A percentile compares a stretch with the other conserved stretches of the same genome.
Evolutionary conservation across 202 grass and related monocot genomes (phyloP).

Genomic region (Zizania palustris): DNA sequence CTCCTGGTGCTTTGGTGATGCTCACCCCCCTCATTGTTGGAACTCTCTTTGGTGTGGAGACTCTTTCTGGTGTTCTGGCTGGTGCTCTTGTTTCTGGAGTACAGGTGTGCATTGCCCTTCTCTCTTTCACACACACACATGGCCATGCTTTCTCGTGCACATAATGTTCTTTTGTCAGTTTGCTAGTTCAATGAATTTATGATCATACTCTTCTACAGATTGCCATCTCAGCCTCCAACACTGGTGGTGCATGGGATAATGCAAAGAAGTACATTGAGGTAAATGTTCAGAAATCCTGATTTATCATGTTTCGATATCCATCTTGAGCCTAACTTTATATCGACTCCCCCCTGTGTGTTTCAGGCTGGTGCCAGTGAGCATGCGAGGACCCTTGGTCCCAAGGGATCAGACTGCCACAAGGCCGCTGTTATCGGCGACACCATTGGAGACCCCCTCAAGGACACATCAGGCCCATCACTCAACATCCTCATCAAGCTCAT

Average conservation of each 20-base stretch:
- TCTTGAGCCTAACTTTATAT: not conserved
- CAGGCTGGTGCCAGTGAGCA: slow-evolving; percentile 85
- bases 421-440: slow-evolving; percentile 93
- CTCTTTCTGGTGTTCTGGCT: slow-evolving; percentile 86
- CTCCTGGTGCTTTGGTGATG: slow-evolving; percentile 90
- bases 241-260: slow-evolving; percentile 91
- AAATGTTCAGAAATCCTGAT: slow-evolving; percentile 15
- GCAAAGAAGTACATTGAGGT: slow-evolving; percentile 99
- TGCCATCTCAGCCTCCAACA: slow-evolving; percentile 95
- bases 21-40: slow-evolving; percentile 89
- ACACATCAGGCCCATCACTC: slow-evolving; percentile 91
- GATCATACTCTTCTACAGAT: slow-evolving; percentile 44
- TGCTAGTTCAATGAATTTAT: not conserved
- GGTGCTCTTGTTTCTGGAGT: slow-evolving; percentile 94
- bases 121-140: not conserved
- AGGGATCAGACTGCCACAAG: slow-evolving; percentile 94
- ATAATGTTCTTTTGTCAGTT: not conserved
- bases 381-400: slow-evolving; percentile 71
- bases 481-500: slow-evolving; percentile 99
- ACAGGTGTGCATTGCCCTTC: slow-evolving; percentile 49
- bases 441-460: slow-evolving; percentile 95
- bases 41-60: slow-evolving; percentile 87
- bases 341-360: slow-evolving; percentile 18
- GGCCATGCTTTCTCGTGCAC: too few relatives aligned
- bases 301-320: not conserved